Evolutionary conservation across 352 stramenopile species (phyloP).

Genomic region (Plasmopara muralis): DNA sequence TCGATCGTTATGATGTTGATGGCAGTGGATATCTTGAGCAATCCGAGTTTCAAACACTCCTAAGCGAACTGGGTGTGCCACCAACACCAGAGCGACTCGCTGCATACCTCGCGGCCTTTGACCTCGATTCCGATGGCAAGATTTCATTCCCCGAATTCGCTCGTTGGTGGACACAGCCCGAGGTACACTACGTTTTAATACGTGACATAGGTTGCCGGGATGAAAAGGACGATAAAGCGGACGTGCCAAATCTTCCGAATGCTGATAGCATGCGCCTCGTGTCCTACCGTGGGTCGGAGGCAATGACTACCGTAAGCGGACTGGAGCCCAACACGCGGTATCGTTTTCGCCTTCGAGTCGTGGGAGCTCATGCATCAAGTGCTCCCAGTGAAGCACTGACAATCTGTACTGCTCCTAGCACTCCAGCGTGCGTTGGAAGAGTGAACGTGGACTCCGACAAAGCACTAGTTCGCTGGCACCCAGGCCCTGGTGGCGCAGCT

Average conservation of each 20-base stretch:
- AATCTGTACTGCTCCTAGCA: conserved; percentile 55
- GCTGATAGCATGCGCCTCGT: conserved; percentile 52
- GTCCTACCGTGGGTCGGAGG: conserved; percentile 65
- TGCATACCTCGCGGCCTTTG: conserved; percentile 81
- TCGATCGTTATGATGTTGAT: conserved; percentile 69
- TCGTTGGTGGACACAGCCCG: conserved; percentile 77
- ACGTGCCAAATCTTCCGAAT: conserved; percentile 2
- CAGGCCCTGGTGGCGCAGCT: conserved; percentile 51
- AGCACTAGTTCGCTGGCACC: conserved; percentile 77
- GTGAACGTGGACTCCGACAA: conserved; percentile 49
- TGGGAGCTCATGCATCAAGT: conserved; percentile 71
- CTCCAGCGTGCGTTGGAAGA: conserved; percentile 44
- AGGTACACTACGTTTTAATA: conserved; percentile 84
- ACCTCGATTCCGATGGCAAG: conserved; percentile 69
- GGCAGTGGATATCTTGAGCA: conserved; percentile 74
- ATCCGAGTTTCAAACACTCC: conserved; percentile 75
- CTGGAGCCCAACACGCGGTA: conserved; percentile 84
- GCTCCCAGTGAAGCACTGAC: conserved; percentile 67
- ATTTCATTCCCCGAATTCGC: conserved; percentile 87
- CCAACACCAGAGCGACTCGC: conserved; percentile 72
- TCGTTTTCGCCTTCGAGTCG: conserved; percentile 70
- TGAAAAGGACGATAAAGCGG: conserved; percentile 3
- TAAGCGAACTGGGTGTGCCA: conserved; percentile 81
- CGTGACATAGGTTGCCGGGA: conserved; percentile 31
- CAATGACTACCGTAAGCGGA: conserved; percentile 36